Base-by-base conservation (phyloP, 2,329 filamentous ascomycete species). In the Aspergillus ustus region DNA sequence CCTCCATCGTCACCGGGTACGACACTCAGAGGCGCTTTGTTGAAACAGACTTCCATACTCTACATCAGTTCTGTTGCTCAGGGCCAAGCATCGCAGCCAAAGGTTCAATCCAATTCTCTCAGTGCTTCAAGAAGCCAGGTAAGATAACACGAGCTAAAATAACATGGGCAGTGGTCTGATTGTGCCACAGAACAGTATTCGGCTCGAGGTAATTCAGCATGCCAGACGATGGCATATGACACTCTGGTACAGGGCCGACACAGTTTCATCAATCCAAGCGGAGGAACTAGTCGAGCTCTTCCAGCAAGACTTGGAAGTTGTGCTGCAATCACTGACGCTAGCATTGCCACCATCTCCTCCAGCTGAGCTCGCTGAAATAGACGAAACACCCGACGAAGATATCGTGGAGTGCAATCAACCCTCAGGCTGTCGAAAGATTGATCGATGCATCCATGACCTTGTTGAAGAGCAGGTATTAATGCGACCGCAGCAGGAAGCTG, bases 401-500 rank as follows among this genome's bases (percentile, higher is more conserved):
- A 19, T 20, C 31, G 19, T 43, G n/a, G 31, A 43, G 9, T 9
- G 2, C 1, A 7, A 25, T 11, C n/a, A 43, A 13, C 31, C 31
- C 25, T 43, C 55, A 15, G 25, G 29, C 1, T 57, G 46, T 22
- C 55, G 46, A 2, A 57, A 44, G 9, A 29, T 52, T 20, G 48
- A 58, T n/a, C 49, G 56, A 2, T 58, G 56, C 48, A 58, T 58
- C 4, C 56, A 58, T 34, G 56, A 58, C 15, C 22, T 58, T 11
- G 28, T 58, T n/a, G 56, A 58, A 17, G 48, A 52, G 15, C 48
- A 52, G 19, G 48, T 37, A 6, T 19, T 13, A n/a, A 28, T 25
- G 17, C 56, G 40, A 22, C 56, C 56, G 17, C 20, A 58, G 7
- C 34, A 52, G n/a, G 56, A 58, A 15, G 56, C 48, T 11, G 22